A percentile compares a stretch with the other conserved stretches of the same genome.
Conservation (phyloP, 2,329 filamentous ascomycete species). For the Monosporascus sp. region DNA sequence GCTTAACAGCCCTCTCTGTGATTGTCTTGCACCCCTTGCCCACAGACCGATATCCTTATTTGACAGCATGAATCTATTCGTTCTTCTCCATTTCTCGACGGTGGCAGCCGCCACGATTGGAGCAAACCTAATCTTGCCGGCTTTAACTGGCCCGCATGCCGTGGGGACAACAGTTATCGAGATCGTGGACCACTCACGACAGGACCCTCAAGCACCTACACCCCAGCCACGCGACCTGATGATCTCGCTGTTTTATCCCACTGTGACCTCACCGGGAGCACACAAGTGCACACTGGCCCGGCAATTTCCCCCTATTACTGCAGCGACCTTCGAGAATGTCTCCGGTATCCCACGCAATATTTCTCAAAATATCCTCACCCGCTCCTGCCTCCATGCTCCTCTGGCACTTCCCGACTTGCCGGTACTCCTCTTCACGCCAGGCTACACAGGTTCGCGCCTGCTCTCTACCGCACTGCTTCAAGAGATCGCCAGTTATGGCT, state of each 20-base stretch:
- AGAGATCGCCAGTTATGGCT: slow-evolving; percentile 41
- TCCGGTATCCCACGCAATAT: slow-evolving; percentile 2
- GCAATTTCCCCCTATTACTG: background rate
- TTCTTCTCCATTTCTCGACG: too few species aligned
- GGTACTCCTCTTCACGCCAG: slow-evolving; percentile 40
- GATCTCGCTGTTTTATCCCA: slow-evolving; percentile 23
- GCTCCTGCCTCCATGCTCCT: slow-evolving; percentile 11
- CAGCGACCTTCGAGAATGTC: slow-evolving; percentile 3
- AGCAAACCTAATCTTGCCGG: slow-evolving; percentile 1
- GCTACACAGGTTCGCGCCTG: slow-evolving; percentile 35
- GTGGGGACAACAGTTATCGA: slow-evolving; percentile 18
- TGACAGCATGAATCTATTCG: too few species aligned
- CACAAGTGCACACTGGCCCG: too few species aligned
- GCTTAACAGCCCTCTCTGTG: too few species aligned
- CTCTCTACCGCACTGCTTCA: slow-evolving; percentile 38
- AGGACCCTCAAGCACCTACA: slow-evolving; percentile 16
- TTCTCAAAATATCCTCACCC: slow-evolving; percentile 11
- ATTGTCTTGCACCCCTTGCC: too few species aligned
- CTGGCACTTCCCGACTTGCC: slow-evolving; percentile 12
- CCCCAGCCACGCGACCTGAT: slow-evolving; percentile 12
- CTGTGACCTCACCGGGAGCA: background rate
- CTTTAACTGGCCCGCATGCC: slow-evolving; percentile 13
- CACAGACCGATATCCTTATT: too few species aligned
- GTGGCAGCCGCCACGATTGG: too few species aligned
- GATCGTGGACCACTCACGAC: slow-evolving; percentile 15